Conservation (phyloP, 257 asterid genomes). For the Capsicum pubescens region DNA sequence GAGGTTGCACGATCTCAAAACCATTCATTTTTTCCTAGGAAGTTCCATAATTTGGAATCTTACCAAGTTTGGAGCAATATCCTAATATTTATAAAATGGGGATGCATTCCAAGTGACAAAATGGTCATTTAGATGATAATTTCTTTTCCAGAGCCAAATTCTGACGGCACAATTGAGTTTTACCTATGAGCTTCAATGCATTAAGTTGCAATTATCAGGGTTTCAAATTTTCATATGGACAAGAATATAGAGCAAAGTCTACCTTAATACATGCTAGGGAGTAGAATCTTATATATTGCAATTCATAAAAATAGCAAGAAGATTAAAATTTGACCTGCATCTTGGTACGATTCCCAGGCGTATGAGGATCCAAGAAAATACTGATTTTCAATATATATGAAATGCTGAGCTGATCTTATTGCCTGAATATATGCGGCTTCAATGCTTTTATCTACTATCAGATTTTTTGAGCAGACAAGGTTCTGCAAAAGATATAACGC, state of each 20-base stretch:
- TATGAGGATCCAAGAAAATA: slow-evolving; percentile 94
- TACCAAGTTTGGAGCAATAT: not conserved
- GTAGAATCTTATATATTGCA: not conserved
- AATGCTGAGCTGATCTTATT: slow-evolving; percentile 90
- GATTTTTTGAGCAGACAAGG: slow-evolving; percentile 68
- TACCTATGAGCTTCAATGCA: not conserved
- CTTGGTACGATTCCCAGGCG: slow-evolving; percentile 84
- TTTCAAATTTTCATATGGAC: not conserved
- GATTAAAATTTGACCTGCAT: slow-evolving; percentile 65
- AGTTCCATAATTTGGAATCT: slow-evolving; percentile 8
- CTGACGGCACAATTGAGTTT: not conserved
- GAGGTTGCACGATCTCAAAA: slow-evolving; percentile 18
- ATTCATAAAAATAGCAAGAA: slow-evolving; percentile 25
- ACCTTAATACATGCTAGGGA: not conserved
- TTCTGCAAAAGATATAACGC: slow-evolving; percentile 51
- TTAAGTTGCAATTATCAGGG: not conserved
- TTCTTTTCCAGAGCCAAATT: not conserved
- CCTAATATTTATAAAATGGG: not conserved
- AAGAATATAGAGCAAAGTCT: slow-evolving; percentile 16
- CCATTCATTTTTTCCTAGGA: slow-evolving; percentile 1
- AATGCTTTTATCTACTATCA: slow-evolving; percentile 83
- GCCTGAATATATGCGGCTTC: slow-evolving; percentile 90
- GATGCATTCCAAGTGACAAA: slow-evolving; percentile 10
- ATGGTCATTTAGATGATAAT: not conserved
- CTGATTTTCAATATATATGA: slow-evolving; percentile 86